phyloP scores from a whole-genome alignment of 305 asterid genomes.

The Solanum hybrid region DNA sequence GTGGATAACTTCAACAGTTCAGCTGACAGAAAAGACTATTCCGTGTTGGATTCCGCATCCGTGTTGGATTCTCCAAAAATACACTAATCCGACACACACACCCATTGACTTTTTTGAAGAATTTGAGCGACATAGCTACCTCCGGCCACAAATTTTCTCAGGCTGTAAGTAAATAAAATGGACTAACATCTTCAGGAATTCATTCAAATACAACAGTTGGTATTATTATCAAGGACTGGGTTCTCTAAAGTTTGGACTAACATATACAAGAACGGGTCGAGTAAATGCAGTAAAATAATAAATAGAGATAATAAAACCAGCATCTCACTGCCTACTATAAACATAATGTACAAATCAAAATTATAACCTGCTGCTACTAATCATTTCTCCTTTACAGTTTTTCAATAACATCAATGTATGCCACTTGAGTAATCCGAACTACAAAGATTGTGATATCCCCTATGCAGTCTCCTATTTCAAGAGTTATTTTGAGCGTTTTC shows the following conservation, averaged over 20 bases:
- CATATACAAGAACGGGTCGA: neutral
- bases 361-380: neutral
- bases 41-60: neutral
- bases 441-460: neutral
- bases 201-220: neutral
- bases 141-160: neutral
- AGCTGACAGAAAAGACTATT: neutral
- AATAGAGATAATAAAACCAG: conserved; percentile 3
- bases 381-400: neutral
- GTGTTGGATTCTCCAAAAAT: neutral
- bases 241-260: neutral
- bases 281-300: conserved; percentile 5
- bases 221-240: neutral
- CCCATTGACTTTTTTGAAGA: neutral
- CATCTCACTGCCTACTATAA: conserved; percentile 3
- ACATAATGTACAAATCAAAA: conserved; percentile 6
- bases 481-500: conserved; percentile 38
- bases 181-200: neutral
- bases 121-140: neutral
- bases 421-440: neutral
- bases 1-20: neutral
- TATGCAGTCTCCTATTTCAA: conserved; percentile 7
- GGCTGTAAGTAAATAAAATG: neutral
- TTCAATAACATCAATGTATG: neutral
- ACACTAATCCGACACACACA: neutral